These are phyloP conservation scores for Lachancea waltii DNA, from an alignment of 805 yeast species.

Conservation along the genomic window DNA sequence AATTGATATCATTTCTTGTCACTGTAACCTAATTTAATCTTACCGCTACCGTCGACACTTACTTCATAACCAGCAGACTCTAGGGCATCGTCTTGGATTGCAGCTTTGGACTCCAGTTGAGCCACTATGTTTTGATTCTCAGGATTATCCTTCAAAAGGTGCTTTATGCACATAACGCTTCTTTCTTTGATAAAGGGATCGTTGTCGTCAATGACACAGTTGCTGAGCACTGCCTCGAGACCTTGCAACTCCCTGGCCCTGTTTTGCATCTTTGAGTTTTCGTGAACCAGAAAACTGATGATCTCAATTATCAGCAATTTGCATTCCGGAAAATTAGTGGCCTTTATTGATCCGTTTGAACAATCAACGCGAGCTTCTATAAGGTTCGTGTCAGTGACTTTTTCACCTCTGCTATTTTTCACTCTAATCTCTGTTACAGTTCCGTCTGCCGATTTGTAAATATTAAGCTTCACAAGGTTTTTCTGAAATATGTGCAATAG, in stretches of 20 bases:
- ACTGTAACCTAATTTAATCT: conserved; percentile 41
- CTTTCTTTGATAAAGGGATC: conserved; percentile 87
- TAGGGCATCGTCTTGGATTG: conserved; percentile 52
- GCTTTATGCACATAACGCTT: conserved; percentile 70
- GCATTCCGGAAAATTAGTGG: conserved; percentile 51
- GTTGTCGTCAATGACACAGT: conserved; percentile 78
- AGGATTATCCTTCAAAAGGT: conserved; percentile 54
- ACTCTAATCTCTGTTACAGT: conserved; percentile 19
- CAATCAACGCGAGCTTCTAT: conserved; percentile 22
- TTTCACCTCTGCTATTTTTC: conserved; percentile 20
- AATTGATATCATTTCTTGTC: neutral
- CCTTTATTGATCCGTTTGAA: conserved; percentile 16
- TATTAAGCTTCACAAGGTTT: conserved; percentile 31
- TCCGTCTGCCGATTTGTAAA: conserved; percentile 20
- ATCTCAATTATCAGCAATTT: conserved; percentile 64
- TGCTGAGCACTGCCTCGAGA: conserved; percentile 63
- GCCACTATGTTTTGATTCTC: conserved; percentile 75
- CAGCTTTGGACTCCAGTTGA: conserved; percentile 64
- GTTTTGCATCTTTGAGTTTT: conserved; percentile 57
- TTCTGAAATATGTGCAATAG: conserved; percentile 31
- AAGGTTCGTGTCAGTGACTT: conserved; percentile 29
- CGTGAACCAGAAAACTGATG: conserved; percentile 49
- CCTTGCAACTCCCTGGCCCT: conserved; percentile 58
- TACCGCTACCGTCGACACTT: conserved; percentile 58
- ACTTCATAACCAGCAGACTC: conserved; percentile 74